Evolutionary conservation across 108 stramenopile species (phyloP), one percentile per base, ranked within the genome.

Genomic region (Pinguiococcus pyrenoidosus): DNA sequence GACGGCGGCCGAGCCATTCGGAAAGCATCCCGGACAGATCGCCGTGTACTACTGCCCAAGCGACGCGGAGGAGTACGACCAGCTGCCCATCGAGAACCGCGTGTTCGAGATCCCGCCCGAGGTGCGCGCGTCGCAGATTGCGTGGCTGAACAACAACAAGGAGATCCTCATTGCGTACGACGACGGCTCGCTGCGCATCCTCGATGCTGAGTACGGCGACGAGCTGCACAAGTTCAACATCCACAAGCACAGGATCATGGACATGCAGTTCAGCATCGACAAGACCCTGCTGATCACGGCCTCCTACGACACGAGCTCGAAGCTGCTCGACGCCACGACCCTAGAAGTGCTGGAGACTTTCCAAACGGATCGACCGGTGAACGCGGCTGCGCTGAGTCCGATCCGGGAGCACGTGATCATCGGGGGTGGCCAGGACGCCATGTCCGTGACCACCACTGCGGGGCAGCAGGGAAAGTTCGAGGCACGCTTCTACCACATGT

Each of bases 371-470:
- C 82, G 93, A 59, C 93, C 92, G 1, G 89, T 99, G 37, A 99
- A 99, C 61, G 94, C 89, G 60, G 90, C 87, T n/a, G 89, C 84
- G 39, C 89, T 99, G 48, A 77, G 39, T 10, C 4, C 86, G 41
- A 76, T 67, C 10, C 85, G 87, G 66, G 92, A 93, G 59, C 96
- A 96, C 51, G 89, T 99, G 25, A 55, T 99, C 29, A 56, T 96
- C 49, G 96, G 92, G 9, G 96, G 96, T 37, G 96, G 96, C 21
- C 96, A 99, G 69, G 96, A 99, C 54, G 96, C 96, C 43, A 89
- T 88, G 88, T 71, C 68, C 52, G 96, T 99, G 9, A 99, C 96
- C 32, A 96, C 94, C 10, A 99, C 96, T 10, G 67, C 88, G n/a
- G 90, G 87, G 2, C 83, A 81, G 68, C 89, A 84, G 3, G 97